Base-by-base conservation (phyloP, 1,284 basidiomycete genomes). In the Taiwanofungus camphoratus region DNA sequence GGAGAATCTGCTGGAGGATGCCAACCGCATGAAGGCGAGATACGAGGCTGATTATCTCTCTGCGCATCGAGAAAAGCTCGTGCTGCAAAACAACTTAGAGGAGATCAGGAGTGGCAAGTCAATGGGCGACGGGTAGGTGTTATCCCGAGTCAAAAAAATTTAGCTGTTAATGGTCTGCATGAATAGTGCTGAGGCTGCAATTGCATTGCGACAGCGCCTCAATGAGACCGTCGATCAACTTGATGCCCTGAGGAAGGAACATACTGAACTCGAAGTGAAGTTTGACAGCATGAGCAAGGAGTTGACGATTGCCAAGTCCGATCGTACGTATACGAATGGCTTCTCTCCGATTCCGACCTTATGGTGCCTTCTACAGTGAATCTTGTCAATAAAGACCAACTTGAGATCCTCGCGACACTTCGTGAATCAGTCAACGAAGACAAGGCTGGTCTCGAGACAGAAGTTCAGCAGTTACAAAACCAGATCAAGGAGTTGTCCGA, bases 31-130 rank as follows among this genome's bases (percentile, higher is more conserved):
- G 79, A 94, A 95, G 67, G 72, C 79, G 27, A 74, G 90, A 21
- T 97, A 97, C 56, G 92, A 97, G 64, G 69, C 72, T 11, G 93
- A 97, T 60, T 96, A 94, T 60, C 70, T 97, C 8, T 74, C 79
- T 3, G 85, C 87, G 20, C 91, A 94, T 62, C 73, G 90, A 20
- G 86, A 89, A 63, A 87, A 86, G 60, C 73, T 96, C 19, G 73
- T 89, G 3, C 62, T 95, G 21, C 82, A 90, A 59, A 80, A 82
- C 38, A 77, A 92, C 57, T 66, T 97, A 50, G 92, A 98, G 55
- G 86, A 92, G 59, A 93, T 97, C 52, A 71, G 88, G 36, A 87
- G 79, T 49, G 93, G 92, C 19, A 91, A 86, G 64, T 75, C 80
- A 1, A 67, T 82, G 46, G 89, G 89, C 42, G 86, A 93, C 61